Evolutionary conservation across 345 rosid genomes (phyloP), one percentile per base, ranked within the genome.

Genomic region (Raphanus sativus): DNA sequence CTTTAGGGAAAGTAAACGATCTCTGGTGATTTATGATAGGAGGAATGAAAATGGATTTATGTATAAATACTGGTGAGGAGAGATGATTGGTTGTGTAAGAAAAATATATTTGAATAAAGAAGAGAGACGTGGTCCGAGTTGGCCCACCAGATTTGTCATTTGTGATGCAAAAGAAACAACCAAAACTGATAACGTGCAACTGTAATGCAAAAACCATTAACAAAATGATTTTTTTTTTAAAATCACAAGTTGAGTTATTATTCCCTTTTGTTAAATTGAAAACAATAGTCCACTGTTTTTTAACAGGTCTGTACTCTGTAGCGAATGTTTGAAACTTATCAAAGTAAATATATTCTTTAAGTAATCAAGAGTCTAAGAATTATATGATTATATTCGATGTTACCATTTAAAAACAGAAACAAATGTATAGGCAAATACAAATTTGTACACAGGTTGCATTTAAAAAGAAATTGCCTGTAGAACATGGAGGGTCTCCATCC

Each of bases 101-200:
- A 28, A 0, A 67, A 50, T 32, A n/a, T 10, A 17, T 63, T 64
- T 65, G 73, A 78, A 67, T 79, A 68, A 36, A 38, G 66, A 62
- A 79, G 61, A 66, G 38, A 79, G 82, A 79, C 82, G 82, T 79
- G 82, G 75, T 33, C 62, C 24, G 60, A 74, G 61, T 73, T 66
- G 74, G 71, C 78, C 82, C 78, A 73, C 82, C 54, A 54, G 9
- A 38, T 54, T 74, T 74, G 81, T 78, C 64, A 66, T 65, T 29
- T 33, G 4, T 78, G 62, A 75, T 59, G 58, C 45, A 25, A 42
- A 21, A 21, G 21, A 21, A 21, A 30, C 29, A 63, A 56, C n/a
- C 15, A 45, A 65, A 59, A 9, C 16, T 56, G 48, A 55, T 64
- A 72, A 78, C 77, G 77, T 78, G 77, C 77, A 78, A 71, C 61